A percentile compares a stretch with the other conserved stretches of the same genome.
These are phyloP conservation scores for Lippia alba DNA, from an alignment of 305 asterid genomes.

Conservation along the genomic window DNA sequence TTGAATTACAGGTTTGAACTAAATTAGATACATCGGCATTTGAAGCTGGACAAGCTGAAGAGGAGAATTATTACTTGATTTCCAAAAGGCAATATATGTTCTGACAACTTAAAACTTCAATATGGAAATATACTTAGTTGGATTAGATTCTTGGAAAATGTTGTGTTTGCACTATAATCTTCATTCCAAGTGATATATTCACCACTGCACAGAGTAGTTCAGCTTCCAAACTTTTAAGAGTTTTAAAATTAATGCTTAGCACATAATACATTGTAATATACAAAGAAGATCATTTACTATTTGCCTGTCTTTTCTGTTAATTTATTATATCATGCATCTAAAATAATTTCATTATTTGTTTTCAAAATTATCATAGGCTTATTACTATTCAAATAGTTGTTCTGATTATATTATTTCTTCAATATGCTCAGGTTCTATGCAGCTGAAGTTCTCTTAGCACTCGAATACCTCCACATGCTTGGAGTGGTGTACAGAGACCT, in stretches of 20 bases:
- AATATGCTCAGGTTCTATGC: constrained; percentile 71
- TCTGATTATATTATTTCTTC: neutral
- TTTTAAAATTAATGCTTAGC: neutral
- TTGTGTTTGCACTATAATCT: neutral
- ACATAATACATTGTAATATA: neutral
- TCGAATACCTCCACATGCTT: constrained; percentile 92
- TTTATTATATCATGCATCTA: neutral
- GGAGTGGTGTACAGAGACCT: constrained; percentile 87
- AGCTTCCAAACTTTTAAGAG: neutral
- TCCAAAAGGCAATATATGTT: too few relatives aligned
- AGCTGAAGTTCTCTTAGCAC: constrained; percentile 86
- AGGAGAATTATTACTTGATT: too few relatives aligned
- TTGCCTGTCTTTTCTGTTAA: neutral
- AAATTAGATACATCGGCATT: too few relatives aligned
- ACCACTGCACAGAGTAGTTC: neutral
- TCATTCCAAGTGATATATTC: constrained; percentile 6
- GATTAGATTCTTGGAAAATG: neutral
- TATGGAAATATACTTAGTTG: neutral
- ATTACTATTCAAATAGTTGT: neutral
- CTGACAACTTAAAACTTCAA: too few relatives aligned
- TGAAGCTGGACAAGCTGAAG: too few relatives aligned
- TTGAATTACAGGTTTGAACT: too few relatives aligned
- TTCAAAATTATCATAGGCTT: neutral
- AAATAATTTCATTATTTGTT: neutral
- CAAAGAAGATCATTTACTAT: neutral